Base-by-base conservation (phyloP, 202 grass and related monocot species). In the Hordeum pubiflorum region DNA sequence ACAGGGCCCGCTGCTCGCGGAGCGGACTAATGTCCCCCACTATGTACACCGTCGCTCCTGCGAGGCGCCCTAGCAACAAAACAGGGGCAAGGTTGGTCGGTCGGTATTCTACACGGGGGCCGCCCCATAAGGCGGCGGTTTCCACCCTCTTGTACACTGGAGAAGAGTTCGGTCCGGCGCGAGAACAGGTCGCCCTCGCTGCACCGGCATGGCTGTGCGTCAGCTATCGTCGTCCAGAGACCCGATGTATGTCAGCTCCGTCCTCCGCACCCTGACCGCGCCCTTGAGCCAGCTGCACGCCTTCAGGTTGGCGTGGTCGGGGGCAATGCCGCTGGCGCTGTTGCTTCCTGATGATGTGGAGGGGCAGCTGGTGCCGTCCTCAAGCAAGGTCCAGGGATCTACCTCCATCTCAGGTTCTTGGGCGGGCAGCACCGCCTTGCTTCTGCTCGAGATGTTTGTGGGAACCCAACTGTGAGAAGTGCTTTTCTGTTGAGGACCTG, bases 231-330 rank as follows among this genome's bases (percentile, higher is more conserved):
- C 97, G 40, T 99, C 97, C 54, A 99, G 82, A 26, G 91, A 90
- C 60, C 97, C 97, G 84, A 93, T 96, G 46, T 96, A 99, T 48
- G 97, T 99, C 63, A 99, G 83, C 65, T 96, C 92, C 33, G 91
- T 87, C 85, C 97, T 87, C 78, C 93, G 84, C 70, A 99, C 91
- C 84, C 97, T 94, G 50, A 96, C 88, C 0, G 93, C 87, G 20
- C 97, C 97, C 81, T 99, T 99, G 22, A 99, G 93, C 92, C 97
- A 99, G 83, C 82, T 90, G 55, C 87, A 93, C 4, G 97, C 97
- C 86, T 90, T 99, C n/a, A 90, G 80, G 84, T 95, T 95, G 72
- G 84, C 80, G 77, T 95, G 92, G 72, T 95, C 92, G 6, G 78
- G 90, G 3, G 85, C 39, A 20, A 76, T 52, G 20, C 58, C 81